These are phyloP conservation scores for Mucor racemosus DNA, from an alignment of 371 early-diverging fungal genomes.

Conservation along the genomic window DNA sequence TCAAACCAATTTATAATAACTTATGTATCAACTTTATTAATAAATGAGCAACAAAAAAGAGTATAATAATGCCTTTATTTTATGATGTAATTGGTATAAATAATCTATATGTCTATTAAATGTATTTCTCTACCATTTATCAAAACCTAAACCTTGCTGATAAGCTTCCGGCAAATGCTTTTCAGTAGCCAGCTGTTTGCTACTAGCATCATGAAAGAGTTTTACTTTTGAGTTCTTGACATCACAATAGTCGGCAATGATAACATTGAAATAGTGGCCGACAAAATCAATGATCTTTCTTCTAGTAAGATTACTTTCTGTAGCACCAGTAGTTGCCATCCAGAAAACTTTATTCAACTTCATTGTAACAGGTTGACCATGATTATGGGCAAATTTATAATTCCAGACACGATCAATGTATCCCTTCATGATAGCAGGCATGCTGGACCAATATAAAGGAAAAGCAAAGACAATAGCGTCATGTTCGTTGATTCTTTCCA, in stretches of 20 bases:
- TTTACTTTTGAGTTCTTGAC: slow-evolving; percentile 1
- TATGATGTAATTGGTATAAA: too few species aligned
- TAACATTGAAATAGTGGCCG: not conserved
- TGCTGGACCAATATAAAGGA: slow-evolving; percentile 9
- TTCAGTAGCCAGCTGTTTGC: not conserved
- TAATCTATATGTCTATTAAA: not conserved
- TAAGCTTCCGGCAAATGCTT: not conserved
- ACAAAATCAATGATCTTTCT: not conserved
- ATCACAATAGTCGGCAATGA: not conserved
- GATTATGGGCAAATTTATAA: slow-evolving; percentile 2
- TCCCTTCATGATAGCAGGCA: slow-evolving; percentile 15
- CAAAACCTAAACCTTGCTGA: slow-evolving; percentile 4
- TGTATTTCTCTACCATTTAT: slow-evolving; percentile 1
- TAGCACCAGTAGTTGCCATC: not conserved
- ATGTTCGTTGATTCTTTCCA: not conserved
- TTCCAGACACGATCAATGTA: slow-evolving; percentile 10
- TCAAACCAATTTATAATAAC: too few species aligned
- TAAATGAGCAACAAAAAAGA: too few species aligned
- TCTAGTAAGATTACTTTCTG: too few species aligned
- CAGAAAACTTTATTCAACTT: slow-evolving; percentile 1
- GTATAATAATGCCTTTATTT: too few species aligned
- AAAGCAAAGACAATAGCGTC: slow-evolving; percentile 10
- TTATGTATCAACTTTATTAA: too few species aligned
- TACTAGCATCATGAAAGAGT: not conserved
- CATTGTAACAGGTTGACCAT: not conserved